Evolutionary conservation across 2,329 filamentous ascomycete genomes (phyloP).

Genomic region (Alternaria tenuissima): DNA sequence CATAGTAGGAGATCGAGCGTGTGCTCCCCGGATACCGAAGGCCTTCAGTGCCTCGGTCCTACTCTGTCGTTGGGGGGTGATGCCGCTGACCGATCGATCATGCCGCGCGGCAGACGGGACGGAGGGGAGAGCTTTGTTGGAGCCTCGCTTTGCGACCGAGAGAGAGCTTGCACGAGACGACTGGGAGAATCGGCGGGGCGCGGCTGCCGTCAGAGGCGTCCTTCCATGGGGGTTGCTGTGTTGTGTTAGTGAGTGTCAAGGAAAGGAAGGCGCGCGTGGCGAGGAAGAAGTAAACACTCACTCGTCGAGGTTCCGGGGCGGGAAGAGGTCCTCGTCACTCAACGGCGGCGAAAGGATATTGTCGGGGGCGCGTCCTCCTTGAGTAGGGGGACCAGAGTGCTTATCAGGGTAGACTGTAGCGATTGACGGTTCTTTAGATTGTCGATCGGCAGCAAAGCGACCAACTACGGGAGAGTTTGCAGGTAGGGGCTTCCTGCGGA

Average conservation of each 20-base stretch:
- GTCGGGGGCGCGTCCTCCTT: constrained; percentile 35
- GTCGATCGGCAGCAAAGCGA: constrained; percentile 52
- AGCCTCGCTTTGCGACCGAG: constrained; percentile 22
- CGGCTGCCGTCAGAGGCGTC: constrained; percentile 39
- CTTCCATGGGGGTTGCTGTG: constrained; percentile 47
- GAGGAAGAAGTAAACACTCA: constrained; percentile 28
- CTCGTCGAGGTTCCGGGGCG: constrained; percentile 51
- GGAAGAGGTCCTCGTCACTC: constrained; percentile 45
- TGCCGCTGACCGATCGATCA: constrained; percentile 48
- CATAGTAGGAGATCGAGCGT: constrained; percentile 50
- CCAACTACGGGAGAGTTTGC: constrained; percentile 58
- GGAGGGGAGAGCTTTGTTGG: not conserved
- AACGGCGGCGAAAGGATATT: constrained; percentile 43
- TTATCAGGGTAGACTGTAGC: constrained; percentile 20
- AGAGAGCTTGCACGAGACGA: constrained; percentile 33
- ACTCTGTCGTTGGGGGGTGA: constrained; percentile 38
- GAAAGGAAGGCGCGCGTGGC: constrained; percentile 8
- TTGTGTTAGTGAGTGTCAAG: constrained; percentile 21
- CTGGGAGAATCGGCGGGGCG: constrained; percentile 34
- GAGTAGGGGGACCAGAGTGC: constrained; percentile 33
- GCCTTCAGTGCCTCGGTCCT: constrained; percentile 38
- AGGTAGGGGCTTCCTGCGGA: constrained; percentile 65
- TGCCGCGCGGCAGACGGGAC: constrained; percentile 38
- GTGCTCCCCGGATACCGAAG: constrained; percentile 27
- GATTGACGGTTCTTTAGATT: constrained; percentile 45